Evolutionary conservation across 495 filamentous ascomycete genomes (phyloP).

Genomic region (Acidiella bohemica): DNA sequence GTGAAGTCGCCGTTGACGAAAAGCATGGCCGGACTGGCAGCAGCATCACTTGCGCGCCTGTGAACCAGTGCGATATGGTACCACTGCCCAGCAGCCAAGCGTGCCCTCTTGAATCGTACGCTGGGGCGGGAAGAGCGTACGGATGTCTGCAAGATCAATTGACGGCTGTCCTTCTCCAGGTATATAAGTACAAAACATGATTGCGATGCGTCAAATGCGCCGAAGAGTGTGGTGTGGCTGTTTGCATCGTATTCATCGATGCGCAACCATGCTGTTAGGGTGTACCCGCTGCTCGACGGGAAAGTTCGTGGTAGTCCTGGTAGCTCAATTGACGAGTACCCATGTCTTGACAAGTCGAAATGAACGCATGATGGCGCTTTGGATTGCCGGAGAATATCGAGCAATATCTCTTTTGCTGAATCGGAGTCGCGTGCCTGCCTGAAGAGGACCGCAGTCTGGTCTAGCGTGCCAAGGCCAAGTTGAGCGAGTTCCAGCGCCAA

Average conservation of each 20-base stretch:
- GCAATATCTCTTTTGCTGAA: constrained; percentile 55
- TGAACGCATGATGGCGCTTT: constrained; percentile 72
- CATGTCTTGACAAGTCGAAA: constrained; percentile 81
- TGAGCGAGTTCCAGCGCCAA: constrained; percentile 46
- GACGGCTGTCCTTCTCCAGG: constrained; percentile 83
- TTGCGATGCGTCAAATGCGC: constrained; percentile 82
- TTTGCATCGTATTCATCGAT: constrained; percentile 73
- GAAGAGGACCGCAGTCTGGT: constrained; percentile 68
- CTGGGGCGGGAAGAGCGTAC: constrained; percentile 75
- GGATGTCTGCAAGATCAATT: constrained; percentile 93
- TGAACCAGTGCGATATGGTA: constrained; percentile 88
- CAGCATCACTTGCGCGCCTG: constrained; percentile 52
- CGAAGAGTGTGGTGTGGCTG: constrained; percentile 89
- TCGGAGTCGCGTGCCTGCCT: constrained; percentile 47
- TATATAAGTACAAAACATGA: constrained; percentile 91
- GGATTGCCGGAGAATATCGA: constrained; percentile 56
- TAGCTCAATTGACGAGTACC: constrained; percentile 78
- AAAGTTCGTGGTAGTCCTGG: constrained; percentile 70
- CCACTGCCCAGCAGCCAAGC: constrained; percentile 64
- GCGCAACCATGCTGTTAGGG: constrained; percentile 73
- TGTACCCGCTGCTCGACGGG: constrained; percentile 72
- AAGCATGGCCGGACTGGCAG: constrained; percentile 68
- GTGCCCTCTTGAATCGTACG: constrained; percentile 75
- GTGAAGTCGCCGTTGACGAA: constrained; percentile 89
- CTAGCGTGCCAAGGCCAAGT: constrained; percentile 59